A percentile compares a stretch with the other conserved stretches of the same genome.
These are phyloP conservation scores for Eucalyptus lansdowneana DNA, from an alignment of 345 rosid genomes.

Conservation along the genomic window DNA sequence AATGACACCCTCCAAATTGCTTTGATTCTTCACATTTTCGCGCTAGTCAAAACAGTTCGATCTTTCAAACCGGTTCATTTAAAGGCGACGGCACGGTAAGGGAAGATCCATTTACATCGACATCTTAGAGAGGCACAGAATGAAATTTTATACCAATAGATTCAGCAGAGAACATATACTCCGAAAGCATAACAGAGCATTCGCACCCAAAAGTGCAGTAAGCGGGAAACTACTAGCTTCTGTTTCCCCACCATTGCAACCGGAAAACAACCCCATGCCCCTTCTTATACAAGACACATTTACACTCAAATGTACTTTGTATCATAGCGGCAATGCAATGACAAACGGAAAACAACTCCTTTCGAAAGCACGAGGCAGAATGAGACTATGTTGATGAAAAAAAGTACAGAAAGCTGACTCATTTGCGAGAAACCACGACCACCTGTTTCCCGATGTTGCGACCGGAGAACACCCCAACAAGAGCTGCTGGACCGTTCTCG, in stretches of 20 bases:
- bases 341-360: background rate
- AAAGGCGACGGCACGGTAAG: background rate
- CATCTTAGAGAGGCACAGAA: background rate
- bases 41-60: background rate
- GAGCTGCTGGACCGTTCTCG: constrained; percentile 6
- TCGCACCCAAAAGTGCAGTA: no score
- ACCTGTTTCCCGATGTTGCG: constrained; percentile 17
- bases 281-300: no score
- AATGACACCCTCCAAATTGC: no score
- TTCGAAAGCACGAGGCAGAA: background rate
- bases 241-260: no score
- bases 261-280: no score
- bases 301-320: background rate
- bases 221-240: no score
- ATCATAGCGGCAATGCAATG: background rate
- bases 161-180: no score
- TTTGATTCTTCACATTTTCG: no score
- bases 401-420: background rate
- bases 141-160: no score
- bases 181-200: no score
- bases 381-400: background rate
- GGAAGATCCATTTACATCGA: background rate
- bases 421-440: constrained; percentile 11
- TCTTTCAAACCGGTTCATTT: no score
- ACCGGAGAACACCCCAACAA: constrained; percentile 12